Evolutionary conservation across 768 basidiomycete species (phyloP), one percentile per base, ranked within the genome.

Genomic region (Tephrocybe rancida): DNA sequence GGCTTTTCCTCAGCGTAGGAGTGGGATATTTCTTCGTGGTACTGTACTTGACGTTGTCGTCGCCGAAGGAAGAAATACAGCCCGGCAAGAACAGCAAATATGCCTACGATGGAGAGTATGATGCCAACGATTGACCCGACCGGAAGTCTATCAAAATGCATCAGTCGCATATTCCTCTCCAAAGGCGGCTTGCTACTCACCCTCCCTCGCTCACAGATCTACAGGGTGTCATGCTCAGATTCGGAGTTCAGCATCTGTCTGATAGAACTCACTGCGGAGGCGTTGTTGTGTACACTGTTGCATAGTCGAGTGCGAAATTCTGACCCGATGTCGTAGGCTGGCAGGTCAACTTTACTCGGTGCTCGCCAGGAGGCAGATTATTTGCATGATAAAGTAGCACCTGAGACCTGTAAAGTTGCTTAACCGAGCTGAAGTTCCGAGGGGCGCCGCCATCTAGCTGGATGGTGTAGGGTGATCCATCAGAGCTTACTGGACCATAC

Each of bases 401-500:
- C 48, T 69, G 67, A 4, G 69, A 45, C 16, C 50, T 58, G 52
- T 62, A 68, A 9, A 57, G 61, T n/a, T 50, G 35, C 26, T 60
- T 64, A 29, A 48, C 63, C n/a, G 70, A 56, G 3, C 64, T 58
- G 25, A 61, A 60, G 26, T 44, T 60, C 38, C 47, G 51, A n/a
- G 56, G 26, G 3, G 56, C 24, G 3, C 61, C 70, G 18, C 66
- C 66, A 41, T 76, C 73, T 41, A 78, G 25, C 52, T 71, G 64
- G 19, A 72, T 70, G 0, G 62, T 58, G 52, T 75, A 78, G 3
- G 64, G 62, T 19, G 72, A 65, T 27, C 67, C 67, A 3, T 56
- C 50, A 18, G 74, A 71, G 18, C 73, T 68, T 0, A 74, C 67
- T 9, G 79, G 67, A 16, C 80, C 77, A 46, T 74, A 80, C 7